phyloP scores from a whole-genome alignment of 805 yeast genomes.

The Yarrowia alimentaria region DNA sequence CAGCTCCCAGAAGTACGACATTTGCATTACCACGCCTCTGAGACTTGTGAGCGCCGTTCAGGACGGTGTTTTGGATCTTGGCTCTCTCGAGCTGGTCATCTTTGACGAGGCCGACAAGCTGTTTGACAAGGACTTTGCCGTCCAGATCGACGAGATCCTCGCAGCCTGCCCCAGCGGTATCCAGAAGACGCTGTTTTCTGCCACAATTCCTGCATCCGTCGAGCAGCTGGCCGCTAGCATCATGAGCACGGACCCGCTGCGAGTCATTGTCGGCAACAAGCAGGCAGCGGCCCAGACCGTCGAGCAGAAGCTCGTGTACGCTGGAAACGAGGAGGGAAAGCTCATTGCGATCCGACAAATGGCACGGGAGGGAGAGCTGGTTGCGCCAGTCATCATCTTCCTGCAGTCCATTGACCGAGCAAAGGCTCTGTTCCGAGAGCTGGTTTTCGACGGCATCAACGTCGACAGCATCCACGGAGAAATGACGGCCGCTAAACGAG shows the following conservation, averaged over 20 bases:
- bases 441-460: slow-evolving; percentile 84
- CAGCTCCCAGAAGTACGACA: slow-evolving; percentile 53
- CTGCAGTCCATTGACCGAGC: slow-evolving; percentile 91
- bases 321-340: slow-evolving; percentile 97
- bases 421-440: slow-evolving; percentile 89
- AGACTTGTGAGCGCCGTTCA: slow-evolving; percentile 78
- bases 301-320: slow-evolving; percentile 76
- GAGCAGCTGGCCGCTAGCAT: slow-evolving; percentile 83
- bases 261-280: slow-evolving; percentile 88
- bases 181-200: slow-evolving; percentile 82
- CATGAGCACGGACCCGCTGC: slow-evolving; percentile 72
- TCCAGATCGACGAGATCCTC: slow-evolving; percentile 85
- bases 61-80: slow-evolving; percentile 57
- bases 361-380: slow-evolving; percentile 67
- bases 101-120: slow-evolving; percentile 96
- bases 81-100: slow-evolving; percentile 68
- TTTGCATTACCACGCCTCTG: slow-evolving; percentile 83
- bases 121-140: slow-evolving; percentile 82
- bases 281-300: slow-evolving; percentile 87
- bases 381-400: slow-evolving; percentile 90
- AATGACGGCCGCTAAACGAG: slow-evolving; percentile 84
- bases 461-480: slow-evolving; percentile 97
- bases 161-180: slow-evolving; percentile 50
- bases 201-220: slow-evolving; percentile 90
- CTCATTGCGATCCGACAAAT: slow-evolving; percentile 85